These are phyloP conservation scores for Parathielavia appendiculata DNA, from an alignment of 495 filamentous ascomycete species.

Conservation along the genomic window DNA sequence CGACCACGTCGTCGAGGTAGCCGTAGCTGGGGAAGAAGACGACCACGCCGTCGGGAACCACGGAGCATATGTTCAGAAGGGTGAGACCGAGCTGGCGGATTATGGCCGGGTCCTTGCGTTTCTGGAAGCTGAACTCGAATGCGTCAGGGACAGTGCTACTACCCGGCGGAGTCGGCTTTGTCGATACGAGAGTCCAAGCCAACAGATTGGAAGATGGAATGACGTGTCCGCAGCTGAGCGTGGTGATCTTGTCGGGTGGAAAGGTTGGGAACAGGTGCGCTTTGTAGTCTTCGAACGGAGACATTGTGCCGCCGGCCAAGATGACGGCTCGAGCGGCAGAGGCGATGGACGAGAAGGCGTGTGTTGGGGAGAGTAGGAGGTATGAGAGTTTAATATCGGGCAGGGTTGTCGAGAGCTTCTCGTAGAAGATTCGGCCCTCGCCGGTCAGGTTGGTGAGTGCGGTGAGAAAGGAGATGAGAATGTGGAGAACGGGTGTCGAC, in stretches of 20 bases:
- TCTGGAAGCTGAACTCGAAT: conserved; percentile 85
- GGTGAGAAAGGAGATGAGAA: conserved; percentile 74
- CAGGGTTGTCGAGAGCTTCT: conserved; percentile 39
- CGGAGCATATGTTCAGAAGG: conserved; percentile 61
- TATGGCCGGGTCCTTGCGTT: conserved; percentile 56
- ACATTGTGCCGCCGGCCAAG: conserved; percentile 95
- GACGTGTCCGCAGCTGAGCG: conserved; percentile 90
- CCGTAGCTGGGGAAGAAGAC: conserved; percentile 95
- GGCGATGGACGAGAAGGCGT: conserved; percentile 85
- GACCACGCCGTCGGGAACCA: conserved; percentile 87
- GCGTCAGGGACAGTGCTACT: conserved; percentile 45
- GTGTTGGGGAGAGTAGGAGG: conserved; percentile 87
- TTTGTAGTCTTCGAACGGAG: conserved; percentile 85
- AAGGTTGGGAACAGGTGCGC: conserved; percentile 80
- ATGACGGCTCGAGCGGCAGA: conserved; percentile 83
- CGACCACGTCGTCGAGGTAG: conserved; percentile 71
- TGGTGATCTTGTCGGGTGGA: conserved; percentile 57
- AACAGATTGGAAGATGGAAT: conserved; percentile 78
- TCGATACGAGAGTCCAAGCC: conserved; percentile 54
- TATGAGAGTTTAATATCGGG: conserved; percentile 67
- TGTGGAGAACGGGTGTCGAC: conserved; percentile 70
- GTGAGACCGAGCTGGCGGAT: conserved; percentile 70
- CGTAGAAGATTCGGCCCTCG: conserved; percentile 83
- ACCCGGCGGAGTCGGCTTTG: conserved; percentile 17
- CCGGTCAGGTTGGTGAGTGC: conserved; percentile 81